Percentiles rank a stretch among this genome's conserved stretches.
Conservation (phyloP, 2,329 filamentous ascomycete species). For the Geoglossum cookeanum region DNA sequence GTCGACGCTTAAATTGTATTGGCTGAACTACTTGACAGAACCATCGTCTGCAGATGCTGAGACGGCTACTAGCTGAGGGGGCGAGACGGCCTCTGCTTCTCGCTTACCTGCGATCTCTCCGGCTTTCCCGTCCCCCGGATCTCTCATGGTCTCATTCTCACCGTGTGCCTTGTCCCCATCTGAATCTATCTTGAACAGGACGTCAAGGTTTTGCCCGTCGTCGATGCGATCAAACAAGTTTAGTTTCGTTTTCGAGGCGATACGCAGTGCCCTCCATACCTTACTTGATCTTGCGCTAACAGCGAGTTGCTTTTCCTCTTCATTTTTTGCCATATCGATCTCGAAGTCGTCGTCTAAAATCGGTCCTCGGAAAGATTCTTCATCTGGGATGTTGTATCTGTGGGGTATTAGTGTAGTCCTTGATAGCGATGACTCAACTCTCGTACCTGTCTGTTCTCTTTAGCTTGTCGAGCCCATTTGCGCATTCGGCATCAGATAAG, state of each 20-base stretch:
- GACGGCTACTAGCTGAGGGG: not conserved
- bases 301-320: constrained; percentile 38
- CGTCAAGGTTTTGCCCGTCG: constrained; percentile 49
- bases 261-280: constrained; percentile 71
- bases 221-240: constrained; percentile 74
- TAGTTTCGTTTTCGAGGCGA: constrained; percentile 56
- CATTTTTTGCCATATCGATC: constrained; percentile 56
- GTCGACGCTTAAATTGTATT: not conserved
- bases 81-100: not conserved
- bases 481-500: constrained; percentile 44
- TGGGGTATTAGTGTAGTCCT: not conserved
- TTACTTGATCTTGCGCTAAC: constrained; percentile 67
- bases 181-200: constrained; percentile 22
- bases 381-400: constrained; percentile 48
- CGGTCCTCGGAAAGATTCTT: constrained; percentile 50
- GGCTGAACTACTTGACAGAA: not conserved
- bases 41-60: not conserved
- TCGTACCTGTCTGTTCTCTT: constrained; percentile 37
- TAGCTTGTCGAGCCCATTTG: constrained; percentile 47
- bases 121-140: not conserved
- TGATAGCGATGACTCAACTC: constrained; percentile 4
- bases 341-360: constrained; percentile 72
- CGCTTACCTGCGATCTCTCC: not conserved
- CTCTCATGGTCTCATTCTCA: not conserved
- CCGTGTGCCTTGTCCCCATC: not conserved